Base-by-base conservation (phyloP, 2,329 filamentous ascomycete genomes). In the Didymella pomorum region DNA sequence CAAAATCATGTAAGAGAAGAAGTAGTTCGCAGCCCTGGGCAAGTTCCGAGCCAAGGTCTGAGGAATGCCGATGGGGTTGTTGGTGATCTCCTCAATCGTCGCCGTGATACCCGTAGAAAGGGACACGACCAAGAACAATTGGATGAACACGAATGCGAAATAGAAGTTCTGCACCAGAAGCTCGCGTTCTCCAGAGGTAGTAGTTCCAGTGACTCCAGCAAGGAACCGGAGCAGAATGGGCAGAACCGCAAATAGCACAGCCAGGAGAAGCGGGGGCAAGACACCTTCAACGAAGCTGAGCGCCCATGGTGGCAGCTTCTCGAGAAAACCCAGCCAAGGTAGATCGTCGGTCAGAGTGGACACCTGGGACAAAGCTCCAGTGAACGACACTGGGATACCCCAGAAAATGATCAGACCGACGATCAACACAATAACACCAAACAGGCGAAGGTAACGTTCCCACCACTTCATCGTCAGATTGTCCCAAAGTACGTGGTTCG, bases 381-480 rank as follows among this genome's bases (percentile, higher is more conserved):
- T 95, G 77, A 95, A 94, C 2, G 91, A 89, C 39, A 98, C 93
- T 0, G 94, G 93, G 67, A 97, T 87, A 43, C 93, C 91, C 92
- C 93, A 99, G 20, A 95, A 84, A 63, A 97, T 82, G 48, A 96
- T 86, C 84, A 98, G 92, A 6, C 83, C 90, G 33, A 83, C 76
- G 8, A 96, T 88, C 23, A 90, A 68, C 8, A 80, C 77, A 28
- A 92, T 79, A 11, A 94, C 89, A 9, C 89, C 74, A 33, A 81
- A 84, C 2, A 87, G 88, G 26, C 92, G 86, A 28, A 92, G 71
- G 83, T 94, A 97, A 56, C 89, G 86, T 62, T 94, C 89, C 93
- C 93, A 98, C 94, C 95, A 98, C 53, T 85, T 87, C 68, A 97
- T 90, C 0, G 92, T 93, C 89, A 99, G 94, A 72, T 99, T 99